Base-by-base conservation (phyloP, 139 green algal species). In the Auxenochlorella pyrenoidosa region DNA sequence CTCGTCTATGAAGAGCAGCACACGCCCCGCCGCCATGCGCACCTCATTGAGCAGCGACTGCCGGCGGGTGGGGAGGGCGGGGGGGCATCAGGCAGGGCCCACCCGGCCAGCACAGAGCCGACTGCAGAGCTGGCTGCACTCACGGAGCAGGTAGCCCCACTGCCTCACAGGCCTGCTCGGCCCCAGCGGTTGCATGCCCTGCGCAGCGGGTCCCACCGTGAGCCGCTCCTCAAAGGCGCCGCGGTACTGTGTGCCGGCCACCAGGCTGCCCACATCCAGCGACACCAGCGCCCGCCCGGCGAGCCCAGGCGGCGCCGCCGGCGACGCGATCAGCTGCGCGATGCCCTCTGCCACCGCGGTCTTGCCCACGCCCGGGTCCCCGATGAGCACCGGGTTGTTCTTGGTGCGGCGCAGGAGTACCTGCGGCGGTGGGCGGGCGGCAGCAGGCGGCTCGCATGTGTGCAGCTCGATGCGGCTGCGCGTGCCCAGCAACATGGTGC, bases 381-480 rank as follows among this genome's bases (percentile, higher is more conserved):
- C 96, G 32, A 98, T 95, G 38, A 98, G 90, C 59, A 95, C 91
- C 19, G 96, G 96, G 92, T 98, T 98, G 93, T 98, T 98, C 89
- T 96, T 98, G 65, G 95, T 97, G 41, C 96, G 92, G 16, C 96
- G 89, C 38, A 96, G 90, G 44, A 99, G 90, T 63, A 99, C 93
- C 93, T 98, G 93, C 36, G 16, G 54, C 54, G 16, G 71, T 94
- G 19, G 36, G 59, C 1, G 18, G 5, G 41, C 24, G 8, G 63
- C 24, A 43, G 30, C 15, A 44, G 2, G 38, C 36, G 75, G 12
- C 26, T 0, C 40, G 21, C 26, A 38, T 38, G 40, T 38, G 73
- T 58, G 40, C n/a, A n/a, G 21, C 10, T 54, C 47, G 47, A 54
- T 10, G 47, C 47, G 47, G 47, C 47, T 6, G 47, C 10, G 47